Base-by-base conservation (phyloP, 352 stramenopile species). In the Phytophthora macrochlamydospora region DNA sequence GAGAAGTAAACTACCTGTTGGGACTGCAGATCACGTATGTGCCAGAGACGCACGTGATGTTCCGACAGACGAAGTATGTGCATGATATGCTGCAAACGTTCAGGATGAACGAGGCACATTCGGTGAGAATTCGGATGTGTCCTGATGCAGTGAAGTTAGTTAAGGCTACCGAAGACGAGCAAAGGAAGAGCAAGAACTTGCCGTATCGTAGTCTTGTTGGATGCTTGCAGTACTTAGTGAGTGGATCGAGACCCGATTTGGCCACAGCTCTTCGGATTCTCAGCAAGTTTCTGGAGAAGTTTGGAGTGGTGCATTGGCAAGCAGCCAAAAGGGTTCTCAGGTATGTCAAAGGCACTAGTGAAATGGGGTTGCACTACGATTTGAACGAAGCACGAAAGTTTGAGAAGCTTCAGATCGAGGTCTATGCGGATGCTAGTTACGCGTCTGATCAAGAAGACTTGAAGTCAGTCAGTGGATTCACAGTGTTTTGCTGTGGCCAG, bases 31-130 rank as follows among this genome's bases (percentile, higher is more conserved):
- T 61, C 14, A n/a, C 24, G 13, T 62, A 67, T 8, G 33, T 45
- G 3, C 51, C 52, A 0, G 52, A 68, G 30, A 50, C 28, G 6
- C 37, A 53, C 7, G 52, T 68, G 8, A 45, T 24, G 14, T 62
- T 68, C 31, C 24, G 37, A 28, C 52, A 67, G 28, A 67, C 60
- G 2, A 62, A 68, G 45, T 68, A 68, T 37, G 38, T 67, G 32
- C 60, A 57, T 3, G 44, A 67, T 38, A 62, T 67, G n/a, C 33
- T 61, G 52, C 32, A 29, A 1, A 61, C 46, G 11, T 57, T 67
- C 6, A 50, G 38, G 12, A 62, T 67, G 60, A 33, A 46, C 28
- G 3, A 13, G 0, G 60, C 52, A 12, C 53, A 67, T 8, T 35
- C 52, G 7, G 52, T 67, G n/a, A 12, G 37, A 4, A 67, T 55